Evolutionary conservation across 2,329 filamentous ascomycete species (phyloP).

Genomic region (Eutypa lata): DNA sequence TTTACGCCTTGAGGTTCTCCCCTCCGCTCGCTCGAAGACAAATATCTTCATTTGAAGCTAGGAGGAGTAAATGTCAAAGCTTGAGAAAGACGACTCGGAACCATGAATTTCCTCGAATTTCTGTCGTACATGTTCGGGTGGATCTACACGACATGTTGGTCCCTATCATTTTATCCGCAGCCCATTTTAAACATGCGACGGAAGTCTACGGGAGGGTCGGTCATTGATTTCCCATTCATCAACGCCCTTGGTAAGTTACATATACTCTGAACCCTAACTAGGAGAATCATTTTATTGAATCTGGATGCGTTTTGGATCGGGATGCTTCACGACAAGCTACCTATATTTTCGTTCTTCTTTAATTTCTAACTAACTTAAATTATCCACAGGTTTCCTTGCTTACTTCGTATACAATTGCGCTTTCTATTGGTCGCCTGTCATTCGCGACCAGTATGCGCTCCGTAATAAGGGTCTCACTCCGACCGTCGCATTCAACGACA

Average conservation of each 20-base stretch:
- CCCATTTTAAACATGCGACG: constrained; percentile 75
- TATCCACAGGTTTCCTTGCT: constrained; percentile 58
- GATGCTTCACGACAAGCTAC: background rate
- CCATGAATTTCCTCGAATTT: constrained; percentile 42
- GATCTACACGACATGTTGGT: constrained; percentile 77
- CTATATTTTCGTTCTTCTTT: background rate
- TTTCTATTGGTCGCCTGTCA: constrained; percentile 75
- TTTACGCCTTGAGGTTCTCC: no score
- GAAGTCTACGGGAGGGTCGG: constrained; percentile 75
- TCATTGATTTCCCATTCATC: constrained; percentile 81
- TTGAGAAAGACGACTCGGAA: background rate
- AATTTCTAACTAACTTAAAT: background rate
- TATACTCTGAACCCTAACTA: background rate
- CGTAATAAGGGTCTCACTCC: constrained; percentile 74
- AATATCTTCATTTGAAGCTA: background rate
- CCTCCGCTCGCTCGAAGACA: no score
- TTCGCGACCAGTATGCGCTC: constrained; percentile 78
- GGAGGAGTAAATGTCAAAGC: background rate
- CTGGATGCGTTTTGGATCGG: no score
- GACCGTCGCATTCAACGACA: constrained; percentile 85
- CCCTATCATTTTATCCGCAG: constrained; percentile 89
- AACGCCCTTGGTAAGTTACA: constrained; percentile 56
- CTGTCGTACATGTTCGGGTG: constrained; percentile 65
- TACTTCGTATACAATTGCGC: constrained; percentile 73
- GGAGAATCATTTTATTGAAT: background rate